Evolutionary conservation across 306 rosid genomes (phyloP).

Genomic region (Castanea sativa): DNA sequence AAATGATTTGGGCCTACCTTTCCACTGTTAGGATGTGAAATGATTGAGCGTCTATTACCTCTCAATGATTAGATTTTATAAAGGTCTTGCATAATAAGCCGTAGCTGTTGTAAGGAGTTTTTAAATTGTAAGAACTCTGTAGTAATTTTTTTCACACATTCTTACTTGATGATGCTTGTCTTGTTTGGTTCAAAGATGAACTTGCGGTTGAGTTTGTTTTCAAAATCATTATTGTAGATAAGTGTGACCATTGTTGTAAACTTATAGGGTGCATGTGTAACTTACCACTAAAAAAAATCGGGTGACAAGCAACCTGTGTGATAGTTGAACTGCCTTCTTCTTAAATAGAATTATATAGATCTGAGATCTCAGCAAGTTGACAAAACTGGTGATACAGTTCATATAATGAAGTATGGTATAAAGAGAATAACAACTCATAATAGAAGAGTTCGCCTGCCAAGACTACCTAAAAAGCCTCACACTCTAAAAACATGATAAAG

Average conservation of each 20-base stretch:
- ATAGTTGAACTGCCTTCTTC: too few relatives aligned
- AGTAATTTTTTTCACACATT: neutral
- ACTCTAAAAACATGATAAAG: too few relatives aligned
- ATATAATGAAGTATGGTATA: neutral
- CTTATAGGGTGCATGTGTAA: too few relatives aligned
- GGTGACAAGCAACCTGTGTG: too few relatives aligned
- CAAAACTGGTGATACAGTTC: neutral
- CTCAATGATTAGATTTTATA: too few relatives aligned
- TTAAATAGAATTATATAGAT: neutral
- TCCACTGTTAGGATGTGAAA: neutral
- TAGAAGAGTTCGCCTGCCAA: too few relatives aligned
- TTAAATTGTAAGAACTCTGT: neutral
- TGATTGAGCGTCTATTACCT: too few relatives aligned
- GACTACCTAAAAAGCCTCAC: too few relatives aligned
- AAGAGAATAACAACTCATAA: neutral
- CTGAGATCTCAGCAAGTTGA: neutral
- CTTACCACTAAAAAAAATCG: too few relatives aligned
- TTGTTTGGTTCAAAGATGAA: too few relatives aligned
- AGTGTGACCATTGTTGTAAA: neutral
- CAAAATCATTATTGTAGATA: neutral
- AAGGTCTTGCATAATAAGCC: too few relatives aligned
- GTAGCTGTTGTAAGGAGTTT: neutral
- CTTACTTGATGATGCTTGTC: neutral
- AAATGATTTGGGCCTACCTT: neutral
- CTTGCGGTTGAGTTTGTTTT: neutral